Conservation (phyloP, 1,284 basidiomycete genomes). For the Rhodotorula glutinis region DNA sequence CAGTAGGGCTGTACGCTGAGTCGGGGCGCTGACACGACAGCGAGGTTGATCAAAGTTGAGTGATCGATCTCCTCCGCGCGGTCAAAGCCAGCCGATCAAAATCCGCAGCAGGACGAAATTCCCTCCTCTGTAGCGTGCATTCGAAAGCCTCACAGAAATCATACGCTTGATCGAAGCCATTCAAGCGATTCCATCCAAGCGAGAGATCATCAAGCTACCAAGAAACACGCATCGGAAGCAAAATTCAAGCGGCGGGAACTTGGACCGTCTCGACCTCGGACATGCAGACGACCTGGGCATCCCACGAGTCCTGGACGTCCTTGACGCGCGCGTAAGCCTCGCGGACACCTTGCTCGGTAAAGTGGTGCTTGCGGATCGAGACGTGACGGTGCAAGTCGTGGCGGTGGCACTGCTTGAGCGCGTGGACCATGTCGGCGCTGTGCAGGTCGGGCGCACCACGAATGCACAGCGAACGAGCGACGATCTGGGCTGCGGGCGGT, state of each 20-base stretch:
- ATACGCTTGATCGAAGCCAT: too few relatives aligned
- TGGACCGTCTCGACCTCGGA: neutral
- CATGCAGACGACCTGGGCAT: neutral
- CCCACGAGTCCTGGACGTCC: neutral
- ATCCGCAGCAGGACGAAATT: too few relatives aligned
- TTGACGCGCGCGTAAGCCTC: slow-evolving; percentile 3
- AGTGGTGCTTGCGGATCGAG: slow-evolving; percentile 5
- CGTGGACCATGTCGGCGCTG: slow-evolving; percentile 6
- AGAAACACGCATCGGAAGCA: neutral
- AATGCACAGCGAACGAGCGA: slow-evolving; percentile 4
- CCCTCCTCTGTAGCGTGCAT: too few relatives aligned
- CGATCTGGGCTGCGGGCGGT: slow-evolving; percentile 1
- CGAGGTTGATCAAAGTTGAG: neutral
- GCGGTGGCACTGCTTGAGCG: slow-evolving; percentile 8
- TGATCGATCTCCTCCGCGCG: neutral
- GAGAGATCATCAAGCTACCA: neutral
- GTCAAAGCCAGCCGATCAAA: too few relatives aligned
- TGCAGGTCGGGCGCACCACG: neutral
- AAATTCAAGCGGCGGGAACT: neutral
- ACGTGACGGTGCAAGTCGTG: slow-evolving; percentile 12
- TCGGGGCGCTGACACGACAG: too few relatives aligned
- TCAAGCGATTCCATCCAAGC: neutral
- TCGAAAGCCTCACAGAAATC: too few relatives aligned
- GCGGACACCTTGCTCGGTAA: slow-evolving; percentile 13
- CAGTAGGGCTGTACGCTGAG: too few relatives aligned